These are phyloP conservation scores for Fusarium clavum DNA, from an alignment of 2,329 filamentous ascomycete genomes.

Conservation along the genomic window DNA sequence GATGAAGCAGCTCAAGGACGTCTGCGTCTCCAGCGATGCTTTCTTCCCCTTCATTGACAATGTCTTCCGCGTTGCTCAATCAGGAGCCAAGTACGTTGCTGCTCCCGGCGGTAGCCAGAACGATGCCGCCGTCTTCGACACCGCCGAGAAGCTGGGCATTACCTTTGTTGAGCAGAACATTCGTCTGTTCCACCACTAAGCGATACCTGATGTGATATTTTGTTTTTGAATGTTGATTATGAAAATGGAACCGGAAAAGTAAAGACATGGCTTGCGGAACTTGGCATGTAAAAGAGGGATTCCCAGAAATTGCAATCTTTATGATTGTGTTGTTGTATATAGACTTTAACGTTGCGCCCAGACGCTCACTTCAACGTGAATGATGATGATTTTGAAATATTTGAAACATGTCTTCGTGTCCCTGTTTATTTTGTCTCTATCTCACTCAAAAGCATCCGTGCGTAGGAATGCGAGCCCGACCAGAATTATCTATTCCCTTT, in stretches of 20 bases:
- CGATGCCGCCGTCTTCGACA: conserved; percentile 83
- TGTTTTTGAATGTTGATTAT: conserved; percentile 5
- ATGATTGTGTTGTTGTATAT: conserved; percentile 35
- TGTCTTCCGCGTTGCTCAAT: conserved; percentile 88
- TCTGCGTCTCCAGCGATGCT: conserved; percentile 92
- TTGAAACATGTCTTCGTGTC: conserved; percentile 2
- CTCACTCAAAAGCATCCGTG: conserved; percentile 18
- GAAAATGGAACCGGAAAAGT: conserved; percentile 28
- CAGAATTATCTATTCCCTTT: conserved; percentile 25
- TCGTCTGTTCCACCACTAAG: conserved; percentile 56
- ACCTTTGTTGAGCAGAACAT: conserved; percentile 96
- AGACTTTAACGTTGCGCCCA: conserved; percentile 40
- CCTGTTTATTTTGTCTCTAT: background rate
- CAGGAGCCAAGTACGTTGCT: conserved; percentile 95
- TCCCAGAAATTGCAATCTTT: conserved; percentile 29
- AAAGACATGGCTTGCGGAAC: background rate
- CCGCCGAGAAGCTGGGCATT: conserved; percentile 90
- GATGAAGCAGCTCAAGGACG: conserved; percentile 82
- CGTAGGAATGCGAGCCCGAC: conserved; percentile 1
- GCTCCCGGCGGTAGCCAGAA: conserved; percentile 93
- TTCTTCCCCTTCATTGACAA: conserved; percentile 99
- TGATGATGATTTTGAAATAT: conserved; percentile 38
- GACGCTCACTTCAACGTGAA: conserved; percentile 42
- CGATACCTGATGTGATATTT: conserved; percentile 32
- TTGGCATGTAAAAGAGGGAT: conserved; percentile 18